Evolutionary conservation across 805 yeast genomes (phyloP), one percentile per base, ranked within the genome.

Genomic region (Lachancea sp.): DNA sequence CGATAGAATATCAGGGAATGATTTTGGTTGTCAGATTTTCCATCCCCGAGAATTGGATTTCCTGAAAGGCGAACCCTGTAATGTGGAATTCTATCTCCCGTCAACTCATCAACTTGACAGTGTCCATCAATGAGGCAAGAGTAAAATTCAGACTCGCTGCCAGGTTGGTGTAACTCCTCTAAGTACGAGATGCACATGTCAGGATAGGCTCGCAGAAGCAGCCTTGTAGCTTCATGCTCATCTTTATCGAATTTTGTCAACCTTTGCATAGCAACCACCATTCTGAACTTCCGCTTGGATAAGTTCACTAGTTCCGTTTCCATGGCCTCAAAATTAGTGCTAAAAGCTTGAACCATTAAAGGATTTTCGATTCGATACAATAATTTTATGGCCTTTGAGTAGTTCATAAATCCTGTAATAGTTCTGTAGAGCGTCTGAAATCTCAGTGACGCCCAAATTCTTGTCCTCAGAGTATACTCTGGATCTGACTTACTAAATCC

Each of bases 21-120:
- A 56, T 90, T 90, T 64, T 90, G 97, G 60, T 90, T 90, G 60
- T 90, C 97, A 12, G 96, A 81, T 60, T 90, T 90, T 25, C 97
- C 97, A 63, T 90, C 97, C 20, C 97, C 97, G 33, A 89, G 67
- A 38, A 90, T 90, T 9, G 97, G 97, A 63, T 90, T 83, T 12
- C 97, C 97, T 2, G 96, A 83, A 11, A 90, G 70, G 52, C 73
- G 77, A n/a, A 90, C 69, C 46, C 81, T 74, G 61, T 69, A 78
- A 41, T 65, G 69, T 21, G 84, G 89, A 30, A 70, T 70, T 44
- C 88, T 69, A 33, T 77, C 66, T 26, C 80, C 77, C 25, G 78
- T 77, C 50, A 70, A 73, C 55, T 70, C 72, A 40, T 71, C 65
- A 40, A 75, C 67, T 25, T 68, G 69, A 31, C 82, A 74, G 51